These are phyloP conservation scores for Capsella rubella DNA, from an alignment of 441 rosid genomes.

Conservation along the genomic window DNA sequence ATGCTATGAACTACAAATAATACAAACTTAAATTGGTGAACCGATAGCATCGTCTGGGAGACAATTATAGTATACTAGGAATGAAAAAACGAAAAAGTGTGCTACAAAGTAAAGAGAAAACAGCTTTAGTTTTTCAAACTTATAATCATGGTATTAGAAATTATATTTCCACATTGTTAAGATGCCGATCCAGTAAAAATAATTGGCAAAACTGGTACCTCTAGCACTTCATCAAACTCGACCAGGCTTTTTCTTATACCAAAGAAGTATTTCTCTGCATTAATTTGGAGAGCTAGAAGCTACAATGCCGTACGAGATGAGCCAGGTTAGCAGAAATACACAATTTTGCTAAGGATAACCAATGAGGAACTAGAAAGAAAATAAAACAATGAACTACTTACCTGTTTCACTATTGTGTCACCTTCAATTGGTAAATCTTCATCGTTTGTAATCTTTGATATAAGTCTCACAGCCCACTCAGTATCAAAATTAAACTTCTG, in stretches of 20 bases:
- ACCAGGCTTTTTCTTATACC: constrained; percentile 94
- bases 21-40: constrained; percentile 2
- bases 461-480: constrained; percentile 93
- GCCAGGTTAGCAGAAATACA: constrained; percentile 39
- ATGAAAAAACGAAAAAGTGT: background rate
- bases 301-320: constrained; percentile 44
- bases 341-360: constrained; percentile 7
- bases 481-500: constrained; percentile 94
- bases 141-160: constrained; percentile 12
- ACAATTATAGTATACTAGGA: background rate
- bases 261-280: constrained; percentile 94
- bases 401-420: constrained; percentile 87
- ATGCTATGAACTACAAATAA: constrained; percentile 10
- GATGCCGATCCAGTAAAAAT: constrained; percentile 22
- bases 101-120: constrained; percentile 8
- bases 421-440: constrained; percentile 95
- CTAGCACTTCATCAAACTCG: constrained; percentile 97
- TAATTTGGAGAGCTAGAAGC: constrained; percentile 91
- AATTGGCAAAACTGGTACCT: constrained; percentile 56
- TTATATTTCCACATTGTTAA: background rate
- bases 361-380: constrained; percentile 15
- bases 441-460: constrained; percentile 83
- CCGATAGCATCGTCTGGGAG: background rate
- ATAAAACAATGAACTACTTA: constrained; percentile 36
- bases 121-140: constrained; percentile 10